Percentiles rank a stretch among this genome's conserved stretches.
Conservation (phyloP, 192 early-diverging fungal genomes). For the Diversispora epigaea region DNA sequence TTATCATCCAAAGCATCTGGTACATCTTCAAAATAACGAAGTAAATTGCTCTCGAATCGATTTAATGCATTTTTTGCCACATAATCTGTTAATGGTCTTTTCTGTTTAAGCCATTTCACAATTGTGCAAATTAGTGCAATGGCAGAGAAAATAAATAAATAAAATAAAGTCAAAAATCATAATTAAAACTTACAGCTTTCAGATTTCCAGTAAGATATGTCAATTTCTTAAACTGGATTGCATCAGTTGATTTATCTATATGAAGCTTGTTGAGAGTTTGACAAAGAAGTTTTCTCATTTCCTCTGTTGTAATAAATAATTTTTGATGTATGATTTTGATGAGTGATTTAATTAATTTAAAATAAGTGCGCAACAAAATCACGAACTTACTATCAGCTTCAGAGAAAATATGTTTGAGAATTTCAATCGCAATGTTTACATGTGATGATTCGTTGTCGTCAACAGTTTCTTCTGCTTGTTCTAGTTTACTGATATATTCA, state of each 20-base stretch:
- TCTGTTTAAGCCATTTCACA: no score
- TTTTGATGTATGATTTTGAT: not conserved
- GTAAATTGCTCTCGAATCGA: no score
- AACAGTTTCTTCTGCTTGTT: slow-evolving; percentile 35
- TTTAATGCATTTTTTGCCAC: no score
- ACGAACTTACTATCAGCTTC: slow-evolving; percentile 41
- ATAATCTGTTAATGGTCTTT: no score
- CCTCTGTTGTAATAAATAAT: slow-evolving; percentile 27
- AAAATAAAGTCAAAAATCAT: no score
- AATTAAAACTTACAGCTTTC: no score
- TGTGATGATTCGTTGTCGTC: slow-evolving; percentile 49
- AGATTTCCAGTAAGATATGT: no score
- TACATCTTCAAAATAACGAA: no score
- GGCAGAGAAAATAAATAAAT: no score
- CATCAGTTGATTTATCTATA: slow-evolving; percentile 41
- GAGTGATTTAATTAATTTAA: not conserved
- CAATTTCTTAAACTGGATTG: no score
- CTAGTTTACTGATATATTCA: slow-evolving; percentile 35
- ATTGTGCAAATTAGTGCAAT: no score
- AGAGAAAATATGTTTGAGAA: slow-evolving; percentile 55
- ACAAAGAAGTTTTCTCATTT: slow-evolving; percentile 60
- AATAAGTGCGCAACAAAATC: not conserved
- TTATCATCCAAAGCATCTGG: no score
- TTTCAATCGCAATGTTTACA: slow-evolving; percentile 60
- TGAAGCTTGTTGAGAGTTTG: slow-evolving; percentile 62